Evolutionary conservation across 805 yeast species (phyloP), one percentile per base, ranked within the genome.

Genomic region (Scheffersomyces spartinae): DNA sequence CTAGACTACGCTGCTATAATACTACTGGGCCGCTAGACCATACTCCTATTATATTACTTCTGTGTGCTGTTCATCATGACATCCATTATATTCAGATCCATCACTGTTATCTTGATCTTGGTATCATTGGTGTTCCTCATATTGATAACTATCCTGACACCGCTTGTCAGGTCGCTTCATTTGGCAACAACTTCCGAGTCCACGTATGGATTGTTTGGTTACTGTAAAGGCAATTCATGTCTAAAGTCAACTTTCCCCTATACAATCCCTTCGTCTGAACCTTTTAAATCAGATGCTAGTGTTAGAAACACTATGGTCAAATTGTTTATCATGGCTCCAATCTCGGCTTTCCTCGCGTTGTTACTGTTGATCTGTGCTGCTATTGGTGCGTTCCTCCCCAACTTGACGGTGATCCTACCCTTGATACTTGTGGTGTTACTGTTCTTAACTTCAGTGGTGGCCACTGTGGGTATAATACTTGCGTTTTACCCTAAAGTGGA

Each of bases 151-250:
- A 57, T 80, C 14, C 64, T 83, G 1, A 62, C 71, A 7, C 88
- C 93, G 0, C 71, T 72, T 2, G 55, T 66, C 6, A 33, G 49
- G 2, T 40, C 59, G 5, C 60, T 80, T 23, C 54, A 56, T 3
- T 36, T 80, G 9, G 74, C 75, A 5, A 43, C 60, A 17, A 61
- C 71, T 17, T 51, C 51, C 12, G 44, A 48, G 21, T 51, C 54
- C 34, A 51, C 56, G 2, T 80, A 64, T 45, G 91, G 91, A 17
- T 66, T 71, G 2, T 67, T 80, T 42, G 91, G 91, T 3, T 71
- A 65, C 43, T 80, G 91, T 42, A 21, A 41, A 4, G 31, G 35
- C 4, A 40, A 44, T 1, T 32, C 37, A 3, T 32, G 40, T 7
- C n/a, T n/a, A n/a, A n/a, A n/a, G n/a, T n/a, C n/a, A n/a, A n/a